Evolutionary conservation across 257 asterid genomes (phyloP).

Genomic region (Marsdenia floribunda): DNA sequence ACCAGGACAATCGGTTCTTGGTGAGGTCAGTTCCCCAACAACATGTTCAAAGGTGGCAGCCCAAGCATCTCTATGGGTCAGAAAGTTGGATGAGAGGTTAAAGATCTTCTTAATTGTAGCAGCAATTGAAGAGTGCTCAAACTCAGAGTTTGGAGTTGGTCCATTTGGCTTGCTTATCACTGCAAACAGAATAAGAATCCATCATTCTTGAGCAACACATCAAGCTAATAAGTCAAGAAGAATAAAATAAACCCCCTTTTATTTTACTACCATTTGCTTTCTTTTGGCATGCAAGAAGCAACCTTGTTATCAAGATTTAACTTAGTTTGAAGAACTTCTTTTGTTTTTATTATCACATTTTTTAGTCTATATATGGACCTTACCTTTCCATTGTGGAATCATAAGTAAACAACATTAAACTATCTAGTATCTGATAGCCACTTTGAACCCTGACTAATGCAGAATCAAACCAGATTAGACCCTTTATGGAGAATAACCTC

Average conservation of each 20-base stretch:
- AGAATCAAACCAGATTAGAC: too few species aligned
- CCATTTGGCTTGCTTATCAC: conserved; percentile 66
- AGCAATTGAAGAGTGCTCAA: conserved; percentile 47
- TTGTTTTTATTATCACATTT: too few species aligned
- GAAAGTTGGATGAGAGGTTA: conserved; percentile 61
- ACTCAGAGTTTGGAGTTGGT: conserved; percentile 59
- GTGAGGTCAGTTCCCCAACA: conserved; percentile 45
- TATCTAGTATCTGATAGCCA: too few species aligned
- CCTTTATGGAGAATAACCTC: too few species aligned
- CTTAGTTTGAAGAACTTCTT: too few species aligned
- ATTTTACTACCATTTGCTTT: not conserved
- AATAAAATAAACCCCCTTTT: not conserved
- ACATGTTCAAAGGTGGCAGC: conserved; percentile 84
- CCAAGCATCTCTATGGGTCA: conserved; percentile 90
- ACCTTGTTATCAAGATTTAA: too few species aligned
- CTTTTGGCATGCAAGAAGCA: not conserved
- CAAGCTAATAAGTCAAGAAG: not conserved
- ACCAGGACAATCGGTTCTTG: conserved; percentile 84
- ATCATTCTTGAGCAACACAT: not conserved
- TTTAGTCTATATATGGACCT: too few species aligned
- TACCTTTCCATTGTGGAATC: too few species aligned
- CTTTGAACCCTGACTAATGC: too few species aligned
- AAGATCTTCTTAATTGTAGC: conserved; percentile 67
- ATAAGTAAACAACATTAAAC: too few species aligned
- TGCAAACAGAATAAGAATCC: conserved; percentile 17